A percentile compares a stretch with the other conserved stretches of the same genome.
Evolutionary conservation across 352 stramenopile genomes (phyloP).

Genomic region (Globisporangium acanthophoron): DNA sequence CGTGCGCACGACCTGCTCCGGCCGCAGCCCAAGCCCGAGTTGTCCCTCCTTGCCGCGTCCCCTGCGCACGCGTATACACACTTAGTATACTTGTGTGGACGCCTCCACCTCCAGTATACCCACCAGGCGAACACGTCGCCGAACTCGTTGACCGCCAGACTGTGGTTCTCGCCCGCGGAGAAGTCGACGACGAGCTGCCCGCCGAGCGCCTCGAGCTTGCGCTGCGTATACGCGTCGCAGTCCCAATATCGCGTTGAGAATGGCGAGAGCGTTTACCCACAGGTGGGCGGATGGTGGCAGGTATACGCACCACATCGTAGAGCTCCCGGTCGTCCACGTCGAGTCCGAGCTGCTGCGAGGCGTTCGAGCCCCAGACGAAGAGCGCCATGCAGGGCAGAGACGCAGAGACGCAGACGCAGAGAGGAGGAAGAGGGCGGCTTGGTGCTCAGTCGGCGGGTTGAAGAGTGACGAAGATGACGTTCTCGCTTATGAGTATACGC

Average conservation of each 20-base stretch:
- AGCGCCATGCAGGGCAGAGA: slow-evolving; percentile 42
- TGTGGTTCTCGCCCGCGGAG: slow-evolving; percentile 68
- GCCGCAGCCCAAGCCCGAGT: slow-evolving; percentile 35
- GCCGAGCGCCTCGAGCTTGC: slow-evolving; percentile 42
- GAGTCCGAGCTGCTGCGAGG: slow-evolving; percentile 67
- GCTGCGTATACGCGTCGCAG: slow-evolving; percentile 18
- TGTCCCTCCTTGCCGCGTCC: slow-evolving; percentile 67
- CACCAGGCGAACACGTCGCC: slow-evolving; percentile 69
- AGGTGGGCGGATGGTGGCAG: not conserved
- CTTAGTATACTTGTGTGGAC: too few relatives aligned
- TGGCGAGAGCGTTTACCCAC: not conserved
- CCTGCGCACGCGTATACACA: slow-evolving; percentile 12
- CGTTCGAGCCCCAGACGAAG: slow-evolving; percentile 72
- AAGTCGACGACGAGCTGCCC: slow-evolving; percentile 66
- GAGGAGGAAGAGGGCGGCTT: not conserved
- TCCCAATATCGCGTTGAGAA: not conserved
- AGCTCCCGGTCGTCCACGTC: slow-evolving; percentile 39
- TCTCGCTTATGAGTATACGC: too few relatives aligned
- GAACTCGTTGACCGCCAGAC: slow-evolving; percentile 74
- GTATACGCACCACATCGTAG: slow-evolving; percentile 39
- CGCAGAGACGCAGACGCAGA: not conserved
- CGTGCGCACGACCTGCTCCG: slow-evolving; percentile 26
- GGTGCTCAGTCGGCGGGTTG: not conserved
- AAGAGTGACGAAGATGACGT: not conserved
- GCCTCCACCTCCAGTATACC: not conserved